Evolutionary conservation across 2,329 filamentous ascomycete species (phyloP).

Genomic region (Xylariaceae sp.): DNA sequence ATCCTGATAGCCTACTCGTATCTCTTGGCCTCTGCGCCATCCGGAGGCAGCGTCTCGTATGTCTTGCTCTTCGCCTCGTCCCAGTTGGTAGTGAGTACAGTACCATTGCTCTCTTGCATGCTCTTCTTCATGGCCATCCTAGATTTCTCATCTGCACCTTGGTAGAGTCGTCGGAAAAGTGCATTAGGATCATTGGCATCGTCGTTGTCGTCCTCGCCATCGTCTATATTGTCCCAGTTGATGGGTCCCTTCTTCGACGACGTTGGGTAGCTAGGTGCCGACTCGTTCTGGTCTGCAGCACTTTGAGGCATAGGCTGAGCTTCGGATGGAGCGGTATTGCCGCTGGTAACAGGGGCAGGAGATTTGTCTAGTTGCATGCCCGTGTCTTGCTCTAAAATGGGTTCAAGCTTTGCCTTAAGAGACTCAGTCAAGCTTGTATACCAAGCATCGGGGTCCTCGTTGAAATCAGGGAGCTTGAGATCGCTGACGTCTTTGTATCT

Average conservation of each 20-base stretch:
- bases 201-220: constrained; percentile 45
- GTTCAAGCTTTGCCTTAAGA: constrained; percentile 22
- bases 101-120: constrained; percentile 90
- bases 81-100: constrained; percentile 90
- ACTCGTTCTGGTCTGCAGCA: constrained; percentile 10
- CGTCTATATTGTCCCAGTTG: constrained; percentile 80
- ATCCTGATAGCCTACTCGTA: constrained; percentile 41
- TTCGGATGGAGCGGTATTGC: constrained; percentile 1
- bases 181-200: constrained; percentile 63
- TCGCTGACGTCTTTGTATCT: constrained; percentile 21
- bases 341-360: constrained; percentile 8
- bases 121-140: constrained; percentile 97
- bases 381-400: not conserved
- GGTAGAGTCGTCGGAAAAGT: constrained; percentile 91
- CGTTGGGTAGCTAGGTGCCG: constrained; percentile 69
- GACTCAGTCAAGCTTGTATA: constrained; percentile 20
- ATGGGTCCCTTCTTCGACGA: constrained; percentile 81
- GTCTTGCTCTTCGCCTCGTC: constrained; percentile 67
- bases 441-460: constrained; percentile 18
- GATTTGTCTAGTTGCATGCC: not conserved
- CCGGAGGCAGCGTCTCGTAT: constrained; percentile 70
- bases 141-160: constrained; percentile 65
- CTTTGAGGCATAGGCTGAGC: constrained; percentile 5
- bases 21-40: constrained; percentile 73
- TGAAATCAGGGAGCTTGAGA: constrained; percentile 18